phyloP scores from a whole-genome alignment of 2,329 filamentous ascomycete species.

The Exophiala sp. region DNA sequence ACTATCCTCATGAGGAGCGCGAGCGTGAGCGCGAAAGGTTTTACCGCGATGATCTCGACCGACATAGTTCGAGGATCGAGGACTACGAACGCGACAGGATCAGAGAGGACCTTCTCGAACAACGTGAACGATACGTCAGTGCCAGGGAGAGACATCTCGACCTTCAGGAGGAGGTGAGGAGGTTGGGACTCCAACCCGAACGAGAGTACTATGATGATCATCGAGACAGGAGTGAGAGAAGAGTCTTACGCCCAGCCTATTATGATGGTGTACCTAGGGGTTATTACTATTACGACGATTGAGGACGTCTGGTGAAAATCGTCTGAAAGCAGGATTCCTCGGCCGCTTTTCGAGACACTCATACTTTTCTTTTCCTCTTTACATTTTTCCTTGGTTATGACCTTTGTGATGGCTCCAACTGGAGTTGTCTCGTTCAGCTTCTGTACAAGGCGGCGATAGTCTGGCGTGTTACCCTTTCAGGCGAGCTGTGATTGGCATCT shows the following conservation, averaged over 20 bases:
- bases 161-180: conserved; percentile 4
- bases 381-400: too few species aligned
- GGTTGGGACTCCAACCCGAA: conserved; percentile 1
- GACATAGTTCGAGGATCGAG: conserved; percentile 10
- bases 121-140: conserved; percentile 6
- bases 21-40: conserved; percentile 12
- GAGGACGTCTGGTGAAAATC: neutral
- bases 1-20: conserved; percentile 11
- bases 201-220: conserved; percentile 11
- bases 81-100: conserved; percentile 18
- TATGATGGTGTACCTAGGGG: conserved; percentile 4
- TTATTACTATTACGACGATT: conserved; percentile 1
- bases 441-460: too few species aligned
- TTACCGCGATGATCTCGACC: conserved; percentile 13
- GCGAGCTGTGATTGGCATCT: too few species aligned
- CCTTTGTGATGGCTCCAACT: too few species aligned
- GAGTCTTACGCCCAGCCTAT: conserved; percentile 3
- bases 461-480: too few species aligned
- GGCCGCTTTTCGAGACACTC: too few species aligned
- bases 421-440: too few species aligned
- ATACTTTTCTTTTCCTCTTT: too few species aligned
- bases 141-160: conserved; percentile 11
- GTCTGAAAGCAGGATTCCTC: too few species aligned
- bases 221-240: conserved; percentile 8
- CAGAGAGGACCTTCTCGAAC: conserved; percentile 12